A percentile compares a stretch with the other conserved stretches of the same genome.
Evolutionary conservation across 2,329 filamentous ascomycete species (phyloP).

Genomic region (Lasiodiplodia hormozganensis): DNA sequence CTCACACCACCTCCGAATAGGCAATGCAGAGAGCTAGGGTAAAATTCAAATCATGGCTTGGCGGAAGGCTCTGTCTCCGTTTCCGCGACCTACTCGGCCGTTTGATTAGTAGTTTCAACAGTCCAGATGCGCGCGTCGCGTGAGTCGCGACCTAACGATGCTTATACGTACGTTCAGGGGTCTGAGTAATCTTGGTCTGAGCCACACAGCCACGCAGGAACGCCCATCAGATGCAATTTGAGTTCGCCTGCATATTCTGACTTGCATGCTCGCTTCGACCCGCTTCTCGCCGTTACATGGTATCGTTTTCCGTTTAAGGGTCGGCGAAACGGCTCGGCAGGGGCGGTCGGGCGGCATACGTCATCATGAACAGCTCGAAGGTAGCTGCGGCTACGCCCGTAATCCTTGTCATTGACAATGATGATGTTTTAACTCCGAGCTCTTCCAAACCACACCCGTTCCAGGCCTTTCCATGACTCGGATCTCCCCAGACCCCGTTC

Average conservation of each 20-base stretch:
- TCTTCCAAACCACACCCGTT: constrained; percentile 14
- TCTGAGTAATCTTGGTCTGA: constrained; percentile 18
- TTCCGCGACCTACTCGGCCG: not conserved
- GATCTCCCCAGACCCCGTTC: not conserved
- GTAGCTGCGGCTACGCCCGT: constrained; percentile 14
- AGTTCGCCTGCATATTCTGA: not conserved
- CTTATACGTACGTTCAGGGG: not conserved
- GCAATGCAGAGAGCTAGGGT: not conserved
- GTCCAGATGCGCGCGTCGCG: not conserved
- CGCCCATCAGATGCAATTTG: constrained; percentile 13
- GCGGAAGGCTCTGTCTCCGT: not conserved
- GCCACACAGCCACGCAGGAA: not conserved
- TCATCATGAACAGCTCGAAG: constrained; percentile 12
- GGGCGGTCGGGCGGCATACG: not conserved
- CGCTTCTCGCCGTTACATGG: not conserved
- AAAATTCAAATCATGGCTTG: constrained; percentile 8
- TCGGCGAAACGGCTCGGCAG: not conserved
- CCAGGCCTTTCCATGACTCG: constrained; percentile 21
- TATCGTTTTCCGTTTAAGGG: not conserved
- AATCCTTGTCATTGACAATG: constrained; percentile 6
- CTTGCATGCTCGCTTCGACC: constrained; percentile 7
- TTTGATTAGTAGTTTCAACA: not conserved
- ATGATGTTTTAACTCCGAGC: constrained; percentile 8
- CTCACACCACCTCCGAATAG: not conserved
- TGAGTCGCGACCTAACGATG: not conserved